Conservation (phyloP, 2,329 filamentous ascomycete species). For the Ilyonectria mors-panacis region DNA sequence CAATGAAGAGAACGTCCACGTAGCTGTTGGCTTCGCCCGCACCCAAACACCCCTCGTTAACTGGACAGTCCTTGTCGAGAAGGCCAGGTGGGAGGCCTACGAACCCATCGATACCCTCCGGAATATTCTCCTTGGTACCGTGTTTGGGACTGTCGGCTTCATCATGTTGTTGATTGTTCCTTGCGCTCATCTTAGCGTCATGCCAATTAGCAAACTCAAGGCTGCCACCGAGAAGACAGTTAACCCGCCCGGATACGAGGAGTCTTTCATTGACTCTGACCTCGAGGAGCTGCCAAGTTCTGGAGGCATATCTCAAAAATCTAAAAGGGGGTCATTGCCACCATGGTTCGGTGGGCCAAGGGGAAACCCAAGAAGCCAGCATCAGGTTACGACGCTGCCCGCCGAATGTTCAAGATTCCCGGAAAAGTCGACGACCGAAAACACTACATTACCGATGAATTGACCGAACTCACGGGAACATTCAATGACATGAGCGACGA, state of each 20-base stretch:
- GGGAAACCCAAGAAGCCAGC: conserved; percentile 50
- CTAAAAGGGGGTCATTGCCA: conserved; percentile 59
- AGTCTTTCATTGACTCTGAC: conserved; percentile 60
- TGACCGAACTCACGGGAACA: conserved; percentile 85
- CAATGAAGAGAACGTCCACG: conserved; percentile 79
- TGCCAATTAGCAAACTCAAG: conserved; percentile 84
- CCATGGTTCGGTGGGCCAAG: conserved; percentile 56
- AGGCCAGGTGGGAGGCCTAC: conserved; percentile 81
- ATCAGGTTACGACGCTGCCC: conserved; percentile 57
- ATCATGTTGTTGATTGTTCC: conserved; percentile 82
- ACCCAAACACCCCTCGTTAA: conserved; percentile 78
- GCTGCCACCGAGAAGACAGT: conserved; percentile 82
- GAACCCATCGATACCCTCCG: conserved; percentile 81
- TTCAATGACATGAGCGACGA: conserved; percentile 98
- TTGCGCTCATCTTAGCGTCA: conserved; percentile 84
- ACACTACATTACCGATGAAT: conserved; percentile 85
- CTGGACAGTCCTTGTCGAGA: conserved; percentile 88
- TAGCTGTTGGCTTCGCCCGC: conserved; percentile 86
- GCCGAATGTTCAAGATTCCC: conserved; percentile 84
- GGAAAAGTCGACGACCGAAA: conserved; percentile 83
- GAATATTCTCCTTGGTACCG: conserved; percentile 85
- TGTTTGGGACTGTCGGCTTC: conserved; percentile 85
- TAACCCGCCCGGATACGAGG: conserved; percentile 73
- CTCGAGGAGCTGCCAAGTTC: conserved; percentile 61
- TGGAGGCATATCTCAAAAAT: conserved; percentile 60